Evolutionary conservation across 306 rosid genomes (phyloP), one percentile per base, ranked within the genome.

Genomic region (Gleditsia sinensis): DNA sequence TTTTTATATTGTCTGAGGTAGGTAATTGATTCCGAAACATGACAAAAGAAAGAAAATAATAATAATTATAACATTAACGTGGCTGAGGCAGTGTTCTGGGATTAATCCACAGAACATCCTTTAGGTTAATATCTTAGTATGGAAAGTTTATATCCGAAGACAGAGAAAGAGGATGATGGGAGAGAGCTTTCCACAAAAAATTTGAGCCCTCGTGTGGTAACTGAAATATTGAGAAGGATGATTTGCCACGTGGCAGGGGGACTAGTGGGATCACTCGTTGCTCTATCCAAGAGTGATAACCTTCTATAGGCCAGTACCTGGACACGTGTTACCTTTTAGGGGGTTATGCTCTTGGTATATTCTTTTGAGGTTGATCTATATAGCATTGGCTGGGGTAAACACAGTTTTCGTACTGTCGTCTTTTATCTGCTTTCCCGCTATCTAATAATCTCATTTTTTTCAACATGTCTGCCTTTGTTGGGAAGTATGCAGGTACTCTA

Each of bases 401-500:
- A 20, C 33, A n/a, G 37, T 25, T 73, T 81, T 81, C 67, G 67
- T 46, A 19, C 62, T 80, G 81, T 80, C 53, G 79, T 42, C 64
- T 50, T 7, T 64, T 58, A 11, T 14, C 62, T 48, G 28, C 9
- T 57, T 63, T 63, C 21, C 45, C 57, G 57, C 72, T 30, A 30
- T 58, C 23, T 4, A 48, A n/a, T 2, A 30, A 7, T 7, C 43
- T n/a, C 46, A 37, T 36, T 45, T 14, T 6, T 1, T 10, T 9
- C 43, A 21, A 11, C 75, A 89, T 89, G 94, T 86, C 94, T 51
- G 91, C 91, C 79, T 89, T 89, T 78, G 87, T 85, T 59, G 94
- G 94, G 21, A 89, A 86, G 80, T 85, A 87, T 56, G 87, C 94
- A 57, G 91, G 91, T 82, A 64, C n/a, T n/a, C n/a, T 5, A 27